Evolutionary conservation across 2,329 filamentous ascomycete species (phyloP).

Genomic region (Sporothrix inflata): DNA sequence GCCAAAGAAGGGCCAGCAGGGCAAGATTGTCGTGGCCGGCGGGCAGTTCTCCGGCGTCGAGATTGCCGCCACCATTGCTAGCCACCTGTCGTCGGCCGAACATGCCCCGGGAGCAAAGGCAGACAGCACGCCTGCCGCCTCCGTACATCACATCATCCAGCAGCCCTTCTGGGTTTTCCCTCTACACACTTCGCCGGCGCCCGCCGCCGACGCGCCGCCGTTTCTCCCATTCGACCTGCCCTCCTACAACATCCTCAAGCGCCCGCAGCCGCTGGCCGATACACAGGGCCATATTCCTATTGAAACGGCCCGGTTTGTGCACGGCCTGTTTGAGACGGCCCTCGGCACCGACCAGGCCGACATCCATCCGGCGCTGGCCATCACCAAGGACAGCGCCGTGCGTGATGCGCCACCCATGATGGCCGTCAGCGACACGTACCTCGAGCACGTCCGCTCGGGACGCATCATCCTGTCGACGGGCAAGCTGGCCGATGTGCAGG

Average conservation of each 20-base stretch:
- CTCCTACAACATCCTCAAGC: constrained; percentile 69
- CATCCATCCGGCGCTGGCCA: constrained; percentile 49
- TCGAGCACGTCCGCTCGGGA: constrained; percentile 71
- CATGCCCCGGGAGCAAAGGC: constrained; percentile 52
- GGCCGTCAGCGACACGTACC: constrained; percentile 71
- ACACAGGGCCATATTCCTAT: constrained; percentile 65
- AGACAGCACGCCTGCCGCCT: constrained; percentile 52
- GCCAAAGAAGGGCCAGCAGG: constrained; percentile 40
- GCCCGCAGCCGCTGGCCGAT: constrained; percentile 63
- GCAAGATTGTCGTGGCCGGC: constrained; percentile 73
- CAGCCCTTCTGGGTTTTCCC: constrained; percentile 75
- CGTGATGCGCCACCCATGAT: constrained; percentile 63
- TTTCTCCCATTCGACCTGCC: constrained; percentile 75
- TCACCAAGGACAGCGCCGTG: constrained; percentile 45
- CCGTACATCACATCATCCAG: constrained; percentile 69
- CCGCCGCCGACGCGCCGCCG: constrained; percentile 53
- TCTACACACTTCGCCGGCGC: constrained; percentile 54
- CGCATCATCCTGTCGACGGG: constrained; percentile 58
- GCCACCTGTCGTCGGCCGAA: constrained; percentile 67
- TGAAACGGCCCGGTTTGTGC: constrained; percentile 58
- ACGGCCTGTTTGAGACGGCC: constrained; percentile 53
- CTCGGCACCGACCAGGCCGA: constrained; percentile 60
- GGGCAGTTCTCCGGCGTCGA: constrained; percentile 85
- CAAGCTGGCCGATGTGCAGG: constrained; percentile 46
- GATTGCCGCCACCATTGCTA: constrained; percentile 71